Base-by-base conservation (phyloP, 2,329 filamentous ascomycete species). In the Penicillium psychrosexuale region DNA sequence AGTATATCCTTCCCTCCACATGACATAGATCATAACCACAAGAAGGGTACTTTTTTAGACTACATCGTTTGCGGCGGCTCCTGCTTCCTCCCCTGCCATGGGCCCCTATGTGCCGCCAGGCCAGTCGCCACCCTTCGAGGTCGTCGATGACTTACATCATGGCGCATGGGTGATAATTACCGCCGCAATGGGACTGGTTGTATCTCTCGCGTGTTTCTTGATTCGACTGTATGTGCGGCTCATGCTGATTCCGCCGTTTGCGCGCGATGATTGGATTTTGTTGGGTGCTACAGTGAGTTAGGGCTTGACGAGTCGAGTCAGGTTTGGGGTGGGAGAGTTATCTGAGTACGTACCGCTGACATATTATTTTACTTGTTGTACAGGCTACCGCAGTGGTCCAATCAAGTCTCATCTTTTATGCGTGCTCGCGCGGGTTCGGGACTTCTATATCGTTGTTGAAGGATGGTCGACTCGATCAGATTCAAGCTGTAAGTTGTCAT, bases 121-220 rank as follows among this genome's bases (percentile, higher is more conserved):
- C 38, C 66, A 72, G 52, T 69, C 68, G 33, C 68, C 69, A 40
- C 72, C 71, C 40, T 70, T 73, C 38, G 67, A 74, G 53, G 66
- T 71, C 22, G 68, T 77, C n/a, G 73, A 74, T 47, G 66, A 69
- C 19, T 58, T 61, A 31, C 74, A 77, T 54, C 72, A 75, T 61
- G 71, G 71, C 11, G 74, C 71, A 11, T 67, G 69, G 59, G 64
- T 76, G 11, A 72, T 76, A 17, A 72, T 77, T 34, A 66, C 69
- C 8, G 66, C 67, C 6, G 72, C 72, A 9, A 49, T 76, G n/a
- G 72, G 73, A 2, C 62, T 76, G 49, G 66, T 67, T 13, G 54
- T 73, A 7, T 69, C 72, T 34, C 55, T 75, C 22, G 64, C 72
- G 9, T 69, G 69, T 46, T 67, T 74, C 17, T 51, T 68, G 8